Evolutionary conservation across 106 monocot genomes (phyloP).

Genomic region (Amphibolis antarctica): DNA sequence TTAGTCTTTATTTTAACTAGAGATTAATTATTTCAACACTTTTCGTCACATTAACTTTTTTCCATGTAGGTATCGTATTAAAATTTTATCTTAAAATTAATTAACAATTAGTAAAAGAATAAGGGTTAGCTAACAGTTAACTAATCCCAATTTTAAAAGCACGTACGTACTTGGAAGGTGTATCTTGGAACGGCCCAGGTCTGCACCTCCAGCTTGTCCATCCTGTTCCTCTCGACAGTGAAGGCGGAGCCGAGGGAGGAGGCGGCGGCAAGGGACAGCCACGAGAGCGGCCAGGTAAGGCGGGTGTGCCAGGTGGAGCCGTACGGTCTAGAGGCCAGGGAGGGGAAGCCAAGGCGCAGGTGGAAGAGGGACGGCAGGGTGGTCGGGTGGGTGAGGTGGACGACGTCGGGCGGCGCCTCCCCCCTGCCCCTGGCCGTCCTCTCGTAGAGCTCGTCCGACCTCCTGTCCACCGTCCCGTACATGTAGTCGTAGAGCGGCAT

Average conservation of each 20-base stretch:
- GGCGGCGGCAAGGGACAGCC: conserved; percentile 12
- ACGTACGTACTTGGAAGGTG: conserved; percentile 65
- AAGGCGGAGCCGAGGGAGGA: conserved; percentile 28
- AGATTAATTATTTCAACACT: too few relatives aligned
- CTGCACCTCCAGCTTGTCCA: conserved; percentile 40
- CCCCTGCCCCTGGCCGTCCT: conserved; percentile 27
- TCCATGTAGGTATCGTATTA: too few relatives aligned
- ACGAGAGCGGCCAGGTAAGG: conserved; percentile 23
- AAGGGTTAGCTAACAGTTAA: background rate
- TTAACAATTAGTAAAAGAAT: too few relatives aligned
- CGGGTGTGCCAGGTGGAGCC: conserved; percentile 24
- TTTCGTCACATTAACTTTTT: too few relatives aligned
- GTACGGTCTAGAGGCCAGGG: conserved; percentile 49
- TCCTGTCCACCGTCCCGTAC: conserved; percentile 45
- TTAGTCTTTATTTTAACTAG: too few relatives aligned
- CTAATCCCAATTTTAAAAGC: too few relatives aligned
- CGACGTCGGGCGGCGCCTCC: conserved; percentile 23
- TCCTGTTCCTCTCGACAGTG: conserved; percentile 41
- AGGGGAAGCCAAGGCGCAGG: conserved; percentile 39
- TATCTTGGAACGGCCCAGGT: conserved; percentile 62
- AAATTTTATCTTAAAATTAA: too few relatives aligned
- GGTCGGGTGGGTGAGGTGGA: conserved; percentile 64
- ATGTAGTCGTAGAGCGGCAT: conserved; percentile 83
- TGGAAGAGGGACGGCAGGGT: conserved; percentile 40
- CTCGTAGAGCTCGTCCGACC: conserved; percentile 37